Base-by-base conservation (phyloP, 495 filamentous ascomycete species). In the Lophiostoma macrostomum region DNA sequence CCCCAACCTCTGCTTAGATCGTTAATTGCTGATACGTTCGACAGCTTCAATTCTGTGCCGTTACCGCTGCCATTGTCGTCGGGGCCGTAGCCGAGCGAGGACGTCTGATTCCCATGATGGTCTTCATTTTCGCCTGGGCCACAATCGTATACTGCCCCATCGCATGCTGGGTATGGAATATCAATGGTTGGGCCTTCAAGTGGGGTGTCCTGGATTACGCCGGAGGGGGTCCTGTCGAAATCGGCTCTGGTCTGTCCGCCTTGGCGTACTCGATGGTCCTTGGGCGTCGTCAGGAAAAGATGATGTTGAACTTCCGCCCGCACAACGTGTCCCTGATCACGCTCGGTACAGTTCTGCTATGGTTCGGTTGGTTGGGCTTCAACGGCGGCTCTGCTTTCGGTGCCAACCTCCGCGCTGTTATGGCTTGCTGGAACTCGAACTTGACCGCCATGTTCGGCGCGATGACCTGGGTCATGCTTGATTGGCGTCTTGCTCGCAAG, bases 341-440 rank as follows among this genome's bases (percentile, higher is more conserved):
- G 7, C 84, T 98, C 61, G 93, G 93, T 39, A 97, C 93, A 7
- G 80, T 94, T 48, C 81, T 98, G 67, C 86, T 98, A 39, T 97
- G 91, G 91, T 96, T 97, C 67, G 93, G 93, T 64, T 97, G 94
- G 93, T 76, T 98, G 54, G 94, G 90, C 32, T 98, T 98, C 80
- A 97, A 98, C 76, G 93, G 93, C 61, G 93, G 93, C 38, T 96
- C 91, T 6, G 72, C 93, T n/a, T 95, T 96, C 63, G 93, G 94
- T 64, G 87, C 94, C 50, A 98, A 97, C 74, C 76, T 98, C 38
- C 87, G 94, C 53, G 94, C 94, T 19, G 80, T 85, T 44, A 93
- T 96, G 85, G 91, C 93, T 28, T 96, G 89, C 81, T 96, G 91
- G 88, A 96, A 96, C 77, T 85, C 86, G 34, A 96, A 94, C 74